Evolutionary conservation across 73 alveolate genomes (phyloP), one percentile per base, ranked within the genome.

Genomic region (Paramecium octaurelia): DNA sequence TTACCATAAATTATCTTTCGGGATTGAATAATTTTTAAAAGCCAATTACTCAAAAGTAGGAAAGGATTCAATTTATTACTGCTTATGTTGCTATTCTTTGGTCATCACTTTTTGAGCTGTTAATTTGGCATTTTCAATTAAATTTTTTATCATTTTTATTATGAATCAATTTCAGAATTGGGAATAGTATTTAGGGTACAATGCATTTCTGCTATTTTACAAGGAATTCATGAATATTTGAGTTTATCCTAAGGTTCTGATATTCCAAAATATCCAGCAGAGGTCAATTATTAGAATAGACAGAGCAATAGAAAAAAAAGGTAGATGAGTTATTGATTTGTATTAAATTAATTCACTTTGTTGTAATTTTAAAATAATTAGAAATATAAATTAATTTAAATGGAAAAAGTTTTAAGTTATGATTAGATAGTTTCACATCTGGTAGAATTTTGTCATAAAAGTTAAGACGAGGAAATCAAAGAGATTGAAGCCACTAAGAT

Each of bases 121-220:
- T 20, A 44, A 23, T 80, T 80, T 80, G 14, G 91, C 91, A 80
- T 80, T 80, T 80, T 80, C 91, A 23, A 80, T 80, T 10, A 80
- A 46, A 80, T 80, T 80, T 43, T 80, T 80, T n/a, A 80, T 80
- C 91, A 80, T 80, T n/a, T 43, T 43, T 54, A n/a, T 54, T 11
- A 44, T 42, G 57, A 42, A 80, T 40, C 23, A 73, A 35, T 77
- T 77, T 43, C 6, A 31, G 68, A 43, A n/a, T 8, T 77, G 90
- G 90, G 69, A 77, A 77, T 29, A 2, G 7, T 29, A 20, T 24
- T 46, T 77, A 77, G 71, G 3, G 75, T 77, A 77, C 1, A 6
- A 8, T 38, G 9, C 9, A 38, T 38, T 38, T 38, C 11, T 38
- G 9, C 9, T 1, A 38, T 38, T 38, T 38, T 6, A 38, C 1